Evolutionary conservation across 768 basidiomycete genomes (phyloP).

Genomic region (Leccinum incarnatum): DNA sequence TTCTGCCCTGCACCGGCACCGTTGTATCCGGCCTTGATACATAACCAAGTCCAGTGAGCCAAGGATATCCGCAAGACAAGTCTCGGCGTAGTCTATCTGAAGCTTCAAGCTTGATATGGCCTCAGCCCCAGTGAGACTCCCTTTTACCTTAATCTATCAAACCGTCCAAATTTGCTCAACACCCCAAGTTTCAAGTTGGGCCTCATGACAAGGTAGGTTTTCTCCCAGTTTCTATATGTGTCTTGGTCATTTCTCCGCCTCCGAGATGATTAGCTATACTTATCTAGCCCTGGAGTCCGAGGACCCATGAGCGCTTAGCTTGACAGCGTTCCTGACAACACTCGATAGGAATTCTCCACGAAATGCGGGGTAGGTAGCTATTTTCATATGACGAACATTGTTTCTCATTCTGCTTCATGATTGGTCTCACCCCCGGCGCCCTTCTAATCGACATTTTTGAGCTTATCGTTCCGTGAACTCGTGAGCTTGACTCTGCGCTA

Average conservation of each 20-base stretch:
- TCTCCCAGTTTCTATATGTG: neutral
- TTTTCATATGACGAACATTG: neutral
- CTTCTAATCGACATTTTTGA: neutral
- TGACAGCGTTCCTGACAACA: conserved; percentile 4
- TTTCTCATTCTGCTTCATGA: neutral
- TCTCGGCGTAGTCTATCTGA: neutral
- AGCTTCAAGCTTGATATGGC: neutral
- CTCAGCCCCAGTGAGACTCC: neutral
- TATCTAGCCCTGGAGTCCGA: conserved; percentile 4
- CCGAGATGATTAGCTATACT: conserved; percentile 4
- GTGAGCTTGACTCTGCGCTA: neutral
- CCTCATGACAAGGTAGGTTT: neutral
- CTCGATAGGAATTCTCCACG: neutral
- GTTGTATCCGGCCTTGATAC: neutral
- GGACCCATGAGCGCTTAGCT: neutral
- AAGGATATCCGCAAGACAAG: neutral
- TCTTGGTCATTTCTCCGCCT: neutral
- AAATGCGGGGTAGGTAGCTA: conserved; percentile 1
- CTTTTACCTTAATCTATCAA: neutral
- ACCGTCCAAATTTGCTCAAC: neutral
- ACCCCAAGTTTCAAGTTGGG: neutral
- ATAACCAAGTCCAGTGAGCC: neutral
- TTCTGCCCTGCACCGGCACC: neutral
- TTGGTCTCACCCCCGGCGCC: neutral
- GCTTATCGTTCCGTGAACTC: neutral